Base-by-base conservation (phyloP, 2,329 filamentous ascomycete genomes). In the Paraphoma chrysanthemicola region DNA sequence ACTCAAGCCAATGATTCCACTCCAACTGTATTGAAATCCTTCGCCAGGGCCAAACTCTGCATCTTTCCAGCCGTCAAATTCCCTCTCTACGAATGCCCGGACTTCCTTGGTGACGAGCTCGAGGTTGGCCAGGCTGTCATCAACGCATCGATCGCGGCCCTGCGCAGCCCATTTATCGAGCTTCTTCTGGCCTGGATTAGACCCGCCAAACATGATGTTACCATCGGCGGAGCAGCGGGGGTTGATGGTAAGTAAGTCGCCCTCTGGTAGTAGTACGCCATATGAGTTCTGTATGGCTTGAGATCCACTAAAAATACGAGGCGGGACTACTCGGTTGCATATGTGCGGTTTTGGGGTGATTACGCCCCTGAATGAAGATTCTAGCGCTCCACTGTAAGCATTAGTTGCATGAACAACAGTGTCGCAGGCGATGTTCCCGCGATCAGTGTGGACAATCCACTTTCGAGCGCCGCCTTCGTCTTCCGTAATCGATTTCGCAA, bases 161-260 rank as follows among this genome's bases (percentile, higher is more conserved):
- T 56, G 38, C 18, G 67, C 66, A 9, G 74, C 56, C 69, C 69
- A 76, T 6, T 63, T 55, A 43, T 73, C 68, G 14, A 76, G 62
- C 44, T 66, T 54, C 31, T 63, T 59, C 45, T 75, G 73, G 2
- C 73, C 71, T 29, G 70, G 67, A 42, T 74, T 75, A 1, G 63
- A 69, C 5, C 73, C 73, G 2, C 73, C 72, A 39, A 76, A 72
- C 66, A 76, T 63, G 7, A 75, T 54, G 17, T 69, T 63, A 9
- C 72, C 72, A 44, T 76, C 72, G 3, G 67, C 53, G 7, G 60
- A 62, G 17, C 60, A 69, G 11, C 73, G 70, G 11, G 73, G 68
- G 46, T 76, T 76, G 54, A 76, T 74, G 42, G 66, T 74, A 49
- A 75, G 68, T 0, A 75, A 47, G 0, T 47, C 72, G 0, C 73